A percentile compares a stretch with the other conserved stretches of the same genome.
Evolutionary conservation across 257 asterid genomes (phyloP).

Genomic region (Jaltomata sinuosa): DNA sequence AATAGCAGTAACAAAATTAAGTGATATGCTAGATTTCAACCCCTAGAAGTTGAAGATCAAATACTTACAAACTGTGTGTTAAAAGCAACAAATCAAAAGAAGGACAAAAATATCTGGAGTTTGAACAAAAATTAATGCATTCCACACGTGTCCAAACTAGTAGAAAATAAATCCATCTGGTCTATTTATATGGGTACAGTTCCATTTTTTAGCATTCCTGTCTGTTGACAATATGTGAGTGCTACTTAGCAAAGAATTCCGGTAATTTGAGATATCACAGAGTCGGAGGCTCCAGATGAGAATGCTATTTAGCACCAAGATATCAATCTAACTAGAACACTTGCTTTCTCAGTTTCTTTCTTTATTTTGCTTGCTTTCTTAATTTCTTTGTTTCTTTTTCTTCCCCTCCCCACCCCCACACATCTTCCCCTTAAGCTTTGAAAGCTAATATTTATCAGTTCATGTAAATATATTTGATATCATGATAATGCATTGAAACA

Average conservation of each 20-base stretch:
- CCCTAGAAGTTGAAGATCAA: neutral
- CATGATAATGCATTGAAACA: neutral
- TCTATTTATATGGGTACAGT: neutral
- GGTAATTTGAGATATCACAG: neutral
- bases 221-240: neutral
- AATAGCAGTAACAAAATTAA: constrained; percentile 8
- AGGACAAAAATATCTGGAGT: neutral
- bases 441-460: neutral
- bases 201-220: neutral
- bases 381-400: neutral
- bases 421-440: neutral
- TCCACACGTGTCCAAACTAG: neutral
- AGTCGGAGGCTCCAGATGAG: neutral
- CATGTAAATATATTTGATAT: neutral
- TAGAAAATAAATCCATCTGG: neutral
- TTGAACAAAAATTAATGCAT: neutral
- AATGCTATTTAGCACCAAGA: neutral
- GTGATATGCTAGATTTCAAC: neutral
- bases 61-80: neutral
- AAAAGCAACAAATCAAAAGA: neutral
- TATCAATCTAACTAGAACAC: neutral
- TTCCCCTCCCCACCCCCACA: too few species aligned
- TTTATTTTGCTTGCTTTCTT: neutral
- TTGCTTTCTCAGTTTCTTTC: neutral
- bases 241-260: neutral